Percentiles rank a stretch among this genome's conserved stretches.
phyloP scores from a whole-genome alignment of 495 filamentous ascomycete genomes.

The Massariosphaeria phaeospora region DNA sequence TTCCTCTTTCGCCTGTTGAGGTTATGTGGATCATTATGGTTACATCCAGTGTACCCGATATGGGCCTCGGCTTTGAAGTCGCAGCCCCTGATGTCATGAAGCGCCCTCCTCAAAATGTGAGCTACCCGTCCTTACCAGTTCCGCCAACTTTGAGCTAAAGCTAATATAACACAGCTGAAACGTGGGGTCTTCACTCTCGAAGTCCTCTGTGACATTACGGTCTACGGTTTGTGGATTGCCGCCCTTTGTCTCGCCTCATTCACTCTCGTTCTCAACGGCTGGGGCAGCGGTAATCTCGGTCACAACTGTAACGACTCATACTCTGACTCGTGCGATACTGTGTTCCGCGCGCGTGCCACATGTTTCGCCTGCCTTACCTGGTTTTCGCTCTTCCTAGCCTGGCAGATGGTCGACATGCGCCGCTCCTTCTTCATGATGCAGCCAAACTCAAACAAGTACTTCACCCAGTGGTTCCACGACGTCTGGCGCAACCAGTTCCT shows the following conservation, averaged over 20 bases:
- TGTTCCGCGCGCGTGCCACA: constrained; percentile 72
- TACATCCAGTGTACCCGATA: constrained; percentile 68
- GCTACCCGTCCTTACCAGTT: not conserved
- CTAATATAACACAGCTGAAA: constrained; percentile 33
- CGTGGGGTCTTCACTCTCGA: constrained; percentile 66
- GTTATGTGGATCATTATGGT: constrained; percentile 78
- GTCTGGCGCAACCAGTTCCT: constrained; percentile 68
- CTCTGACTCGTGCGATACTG: constrained; percentile 51
- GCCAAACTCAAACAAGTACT: constrained; percentile 48
- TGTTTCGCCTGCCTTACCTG: constrained; percentile 73
- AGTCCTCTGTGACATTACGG: constrained; percentile 66
- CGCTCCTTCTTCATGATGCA: constrained; percentile 50
- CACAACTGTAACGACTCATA: constrained; percentile 59
- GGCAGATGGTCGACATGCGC: constrained; percentile 42
- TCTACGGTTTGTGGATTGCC: constrained; percentile 68
- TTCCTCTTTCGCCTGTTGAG: constrained; percentile 68
- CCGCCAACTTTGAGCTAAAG: not conserved
- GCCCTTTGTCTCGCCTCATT: constrained; percentile 63
- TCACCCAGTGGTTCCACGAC: constrained; percentile 48
- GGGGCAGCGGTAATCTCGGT: constrained; percentile 58
- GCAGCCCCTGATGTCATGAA: constrained; percentile 64
- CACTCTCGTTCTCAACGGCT: constrained; percentile 62
- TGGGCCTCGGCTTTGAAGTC: constrained; percentile 68
- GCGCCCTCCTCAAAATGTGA: constrained; percentile 59
- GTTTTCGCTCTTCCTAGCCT: constrained; percentile 60